Conservation (phyloP, 805 yeast species). For the Candida lessepsii region DNA sequence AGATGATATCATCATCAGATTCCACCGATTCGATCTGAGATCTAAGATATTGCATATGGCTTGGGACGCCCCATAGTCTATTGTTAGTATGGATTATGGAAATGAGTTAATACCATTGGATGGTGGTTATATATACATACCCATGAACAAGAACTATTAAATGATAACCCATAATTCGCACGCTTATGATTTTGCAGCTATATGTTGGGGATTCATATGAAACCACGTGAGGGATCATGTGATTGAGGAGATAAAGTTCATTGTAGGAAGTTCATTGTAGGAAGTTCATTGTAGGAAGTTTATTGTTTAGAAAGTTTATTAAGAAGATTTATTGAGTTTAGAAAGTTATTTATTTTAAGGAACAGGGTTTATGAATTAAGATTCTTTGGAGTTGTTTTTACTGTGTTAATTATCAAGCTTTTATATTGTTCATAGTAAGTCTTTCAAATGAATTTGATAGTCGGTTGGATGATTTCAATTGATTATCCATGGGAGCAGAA, state of each 20-base stretch:
- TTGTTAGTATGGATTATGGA: slow-evolving; percentile 19
- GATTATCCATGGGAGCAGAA: too few species aligned
- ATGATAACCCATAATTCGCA: slow-evolving; percentile 43
- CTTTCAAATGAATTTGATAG: too few species aligned
- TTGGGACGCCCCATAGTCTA: slow-evolving; percentile 70
- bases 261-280: not conserved
- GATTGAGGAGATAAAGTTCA: not conserved
- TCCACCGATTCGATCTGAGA: slow-evolving; percentile 39
- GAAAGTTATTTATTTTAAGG: too few species aligned
- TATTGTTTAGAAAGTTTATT: too few species aligned
- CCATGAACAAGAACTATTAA: slow-evolving; percentile 77
- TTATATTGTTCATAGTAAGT: too few species aligned
- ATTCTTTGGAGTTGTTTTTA: too few species aligned
- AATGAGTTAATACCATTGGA: too few species aligned
- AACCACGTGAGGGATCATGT: not conserved
- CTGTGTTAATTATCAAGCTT: too few species aligned
- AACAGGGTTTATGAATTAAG: too few species aligned
- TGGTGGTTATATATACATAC: slow-evolving; percentile 29
- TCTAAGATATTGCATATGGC: slow-evolving; percentile 64
- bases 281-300: not conserved
- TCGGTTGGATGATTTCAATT: too few species aligned
- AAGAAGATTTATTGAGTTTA: too few species aligned
- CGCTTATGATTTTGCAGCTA: slow-evolving; percentile 5
- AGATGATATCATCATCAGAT: slow-evolving; percentile 28
- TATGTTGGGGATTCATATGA: not conserved